Evolutionary conservation across 768 basidiomycete genomes (phyloP), one percentile per base, ranked within the genome.

Genomic region (Boletellus emodensis): DNA sequence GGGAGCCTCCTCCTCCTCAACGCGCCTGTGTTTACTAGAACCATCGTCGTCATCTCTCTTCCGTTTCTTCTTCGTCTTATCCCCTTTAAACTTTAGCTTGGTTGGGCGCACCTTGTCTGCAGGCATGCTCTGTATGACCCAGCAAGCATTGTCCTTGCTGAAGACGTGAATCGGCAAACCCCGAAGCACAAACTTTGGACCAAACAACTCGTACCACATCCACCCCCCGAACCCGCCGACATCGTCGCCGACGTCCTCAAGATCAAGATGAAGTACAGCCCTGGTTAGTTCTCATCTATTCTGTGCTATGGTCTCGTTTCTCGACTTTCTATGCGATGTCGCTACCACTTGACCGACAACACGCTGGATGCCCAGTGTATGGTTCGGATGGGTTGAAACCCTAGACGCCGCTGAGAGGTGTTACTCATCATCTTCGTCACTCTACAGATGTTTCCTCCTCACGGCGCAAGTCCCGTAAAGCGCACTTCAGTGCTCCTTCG

Each of bases 381-480:
- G 44, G 47, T 61, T 61, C 64, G 71, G 82, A 82, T 84, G 80
- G 49, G 65, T 56, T 51, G 51, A 48, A 40, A 34, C 52, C 32
- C 45, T 40, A 48, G 24, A 26, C 4, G 6, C 6, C 48, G 54
- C 51, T 48, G 45, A 53, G 51, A 20, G 15, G 24, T 52, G 35
- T 56, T 69, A 53, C 72, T 76, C 56, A 76, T 56, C 54, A 54
- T 51, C 11, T 30, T 30, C 58, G 44, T 54, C 55, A 41, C 59
- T 55, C 26, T 3, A 42, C 61, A 94, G 93, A 90, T 68, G 82
- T 88, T 66, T 90, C 93, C 58, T 90, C 89, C 59, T 92, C 91
- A 65, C 85, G 94, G 71, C 91, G 96, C 83, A 98, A 97, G 84
- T 83, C 87, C 65, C 92, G 94, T 78, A 97, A 96, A 84, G 89